Percentiles rank a stretch among this genome's conserved stretches.
Conservation (phyloP, 148 eudicot genomes). For the Amaranthus hypochondriacus region DNA sequence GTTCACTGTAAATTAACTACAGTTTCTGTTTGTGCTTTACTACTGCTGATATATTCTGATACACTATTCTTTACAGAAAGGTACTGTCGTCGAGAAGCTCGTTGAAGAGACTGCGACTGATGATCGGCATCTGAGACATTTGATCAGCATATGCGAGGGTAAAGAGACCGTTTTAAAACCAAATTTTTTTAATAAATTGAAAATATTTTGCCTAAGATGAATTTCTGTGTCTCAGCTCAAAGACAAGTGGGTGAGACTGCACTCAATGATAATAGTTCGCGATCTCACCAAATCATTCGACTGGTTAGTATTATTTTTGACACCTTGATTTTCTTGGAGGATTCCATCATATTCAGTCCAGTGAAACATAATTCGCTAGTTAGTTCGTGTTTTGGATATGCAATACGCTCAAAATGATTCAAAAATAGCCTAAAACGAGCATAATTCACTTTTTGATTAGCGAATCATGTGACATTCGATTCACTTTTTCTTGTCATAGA, state of each 20-base stretch:
- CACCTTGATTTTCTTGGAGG: not conserved
- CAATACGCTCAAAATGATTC: no score
- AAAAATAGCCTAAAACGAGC: no score
- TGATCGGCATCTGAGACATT: slow-evolving; percentile 60
- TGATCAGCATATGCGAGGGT: slow-evolving; percentile 91
- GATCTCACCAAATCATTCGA: slow-evolving; percentile 96
- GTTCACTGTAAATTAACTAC: not conserved
- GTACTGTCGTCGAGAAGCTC: slow-evolving; percentile 90
- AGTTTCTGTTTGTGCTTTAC: not conserved
- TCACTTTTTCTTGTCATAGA: not conserved
- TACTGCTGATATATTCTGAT: not conserved
- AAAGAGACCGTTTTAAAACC: slow-evolving; percentile 14
- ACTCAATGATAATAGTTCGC: slow-evolving; percentile 77
- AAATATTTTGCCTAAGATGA: not conserved
- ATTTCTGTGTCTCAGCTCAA: slow-evolving; percentile 56
- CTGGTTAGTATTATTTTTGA: slow-evolving; percentile 48
- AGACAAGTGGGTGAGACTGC: slow-evolving; percentile 98
- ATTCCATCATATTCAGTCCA: no score
- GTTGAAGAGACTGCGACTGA: slow-evolving; percentile 74
- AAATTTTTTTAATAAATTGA: not conserved
- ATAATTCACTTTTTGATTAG: no score
- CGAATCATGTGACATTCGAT: no score
- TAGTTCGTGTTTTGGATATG: no score
- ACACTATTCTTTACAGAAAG: slow-evolving; percentile 54
- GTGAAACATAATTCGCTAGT: no score